These are phyloP conservation scores for Pleurotus ostreatus DNA, from an alignment of 768 basidiomycete species.

Conservation along the genomic window DNA sequence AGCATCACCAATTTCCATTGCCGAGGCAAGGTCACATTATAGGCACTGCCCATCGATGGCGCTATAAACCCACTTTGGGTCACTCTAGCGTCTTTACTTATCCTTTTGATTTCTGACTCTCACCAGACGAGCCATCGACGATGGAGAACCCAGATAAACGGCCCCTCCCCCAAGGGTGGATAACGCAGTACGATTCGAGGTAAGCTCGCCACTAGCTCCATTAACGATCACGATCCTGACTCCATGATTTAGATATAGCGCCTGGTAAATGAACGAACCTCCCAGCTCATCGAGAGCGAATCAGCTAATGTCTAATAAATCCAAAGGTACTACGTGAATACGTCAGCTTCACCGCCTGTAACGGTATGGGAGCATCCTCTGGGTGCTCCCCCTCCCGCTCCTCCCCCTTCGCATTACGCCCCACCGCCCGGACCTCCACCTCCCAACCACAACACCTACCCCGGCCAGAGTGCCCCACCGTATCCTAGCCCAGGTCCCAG, in stretches of 20 bases:
- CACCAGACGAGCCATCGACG: slow-evolving; percentile 13
- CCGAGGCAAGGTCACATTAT: slow-evolving; percentile 5
- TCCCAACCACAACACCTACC: slow-evolving; percentile 24
- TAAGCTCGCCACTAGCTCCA: slow-evolving; percentile 31
- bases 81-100: neutral
- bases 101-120: slow-evolving; percentile 11
- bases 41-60: slow-evolving; percentile 8
- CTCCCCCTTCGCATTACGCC: slow-evolving; percentile 34
- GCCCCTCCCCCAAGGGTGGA: slow-evolving; percentile 28
- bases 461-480: slow-evolving; percentile 10
- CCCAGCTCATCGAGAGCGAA: neutral
- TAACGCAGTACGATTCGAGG: slow-evolving; percentile 59
- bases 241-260: slow-evolving; percentile 9
- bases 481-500: slow-evolving; percentile 6
- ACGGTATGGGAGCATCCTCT: slow-evolving; percentile 70
- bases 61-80: slow-evolving; percentile 7
- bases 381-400: slow-evolving; percentile 38
- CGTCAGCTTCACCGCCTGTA: slow-evolving; percentile 52
- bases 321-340: slow-evolving; percentile 83
- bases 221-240: slow-evolving; percentile 17
- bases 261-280: neutral
- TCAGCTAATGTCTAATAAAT: slow-evolving; percentile 19
- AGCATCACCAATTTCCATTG: neutral
- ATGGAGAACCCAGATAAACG: slow-evolving; percentile 43
- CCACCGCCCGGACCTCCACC: slow-evolving; percentile 47